These are phyloP conservation scores for Ophiostoma fasciatum DNA, from an alignment of 2,329 filamentous ascomycete genomes.

Conservation along the genomic window DNA sequence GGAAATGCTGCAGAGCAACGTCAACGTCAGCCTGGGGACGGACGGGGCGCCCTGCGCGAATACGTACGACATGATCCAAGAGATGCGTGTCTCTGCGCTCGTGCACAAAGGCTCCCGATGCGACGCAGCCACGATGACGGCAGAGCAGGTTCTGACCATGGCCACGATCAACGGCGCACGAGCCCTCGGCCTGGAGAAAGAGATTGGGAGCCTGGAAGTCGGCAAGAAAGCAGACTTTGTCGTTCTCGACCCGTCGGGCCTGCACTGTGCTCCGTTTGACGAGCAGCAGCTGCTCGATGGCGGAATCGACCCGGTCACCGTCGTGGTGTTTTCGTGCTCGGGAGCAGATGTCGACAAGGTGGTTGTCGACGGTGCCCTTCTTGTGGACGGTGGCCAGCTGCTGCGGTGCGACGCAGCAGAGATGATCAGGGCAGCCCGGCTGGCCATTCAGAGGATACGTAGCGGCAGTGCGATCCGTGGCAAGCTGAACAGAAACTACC, in stretches of 20 bases:
- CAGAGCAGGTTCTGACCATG: conserved; percentile 33
- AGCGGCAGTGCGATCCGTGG: background rate
- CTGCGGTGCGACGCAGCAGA: conserved; percentile 13
- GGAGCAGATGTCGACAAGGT: conserved; percentile 14
- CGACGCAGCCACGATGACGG: conserved; percentile 27
- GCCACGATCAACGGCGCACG: conserved; percentile 34
- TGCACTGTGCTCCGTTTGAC: conserved; percentile 19
- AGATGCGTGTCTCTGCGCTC: conserved; percentile 36
- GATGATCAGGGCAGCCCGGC: conserved; percentile 6
- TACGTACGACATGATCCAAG: conserved; percentile 34
- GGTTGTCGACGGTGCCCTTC: conserved; percentile 15
- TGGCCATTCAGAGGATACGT: background rate
- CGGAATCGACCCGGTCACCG: conserved; percentile 23
- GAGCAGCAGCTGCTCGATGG: conserved; percentile 18
- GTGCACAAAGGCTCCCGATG: conserved; percentile 29
- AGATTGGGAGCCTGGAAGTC: conserved; percentile 24
- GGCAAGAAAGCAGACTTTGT: conserved; percentile 31
- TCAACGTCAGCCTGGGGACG: conserved; percentile 34
- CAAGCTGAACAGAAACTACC: conserved; percentile 1
- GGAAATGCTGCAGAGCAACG: conserved; percentile 24
- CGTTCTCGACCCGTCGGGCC: conserved; percentile 6
- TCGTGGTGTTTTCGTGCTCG: conserved; percentile 16
- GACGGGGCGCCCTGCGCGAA: conserved; percentile 39
- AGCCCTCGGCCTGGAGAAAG: conserved; percentile 26
- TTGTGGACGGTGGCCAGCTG: conserved; percentile 14